Evolutionary conservation across 2,329 filamentous ascomycete species (phyloP), one percentile per base, ranked within the genome.

Genomic region (Beauveria caledonica): DNA sequence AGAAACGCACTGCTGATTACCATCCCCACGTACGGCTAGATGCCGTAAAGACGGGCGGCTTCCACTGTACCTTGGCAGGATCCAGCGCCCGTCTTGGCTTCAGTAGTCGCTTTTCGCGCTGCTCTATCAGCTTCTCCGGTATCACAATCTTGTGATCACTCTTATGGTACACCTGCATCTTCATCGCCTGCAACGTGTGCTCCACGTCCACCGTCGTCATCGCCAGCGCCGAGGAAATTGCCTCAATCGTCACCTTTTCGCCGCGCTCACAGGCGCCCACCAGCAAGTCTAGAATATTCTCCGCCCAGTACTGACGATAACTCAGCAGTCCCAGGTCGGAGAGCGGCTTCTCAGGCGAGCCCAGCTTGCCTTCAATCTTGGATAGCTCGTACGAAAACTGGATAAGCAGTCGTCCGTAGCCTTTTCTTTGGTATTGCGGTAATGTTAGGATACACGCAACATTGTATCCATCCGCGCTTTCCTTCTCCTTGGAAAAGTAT

Each of bases 401-500:
- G 68, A 99, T 99, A 61, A 99, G 82, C 13, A 99, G 80, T 62
- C 91, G 87, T 25, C 95, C 94, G 68, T 94, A 97, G 0, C 94
- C 94, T 70, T 95, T 94, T 25, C 94, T 86, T 74, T 99, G 94
- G 68, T 95, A 97, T 71, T 99, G 95, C 0, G 94, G 94, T 3
- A 99, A 80, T 0, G 94, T 99, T 62, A 99, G 79, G 71, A 99
- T 99, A 82, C 95, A 99, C 5, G 94, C 95, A 36, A 99, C 88
- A 70, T 99, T 99, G 81, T 97, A 99, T 33, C 90, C 91, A 68
- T 99, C 95, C 0, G 92, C 92, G 44, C 89, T 93, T 74, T 99
- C 94, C 67, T 99, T 99, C 73, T 99, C 94, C 72, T 99, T 99
- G 60, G 90, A 96, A 74, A 99, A 99, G 71, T 97, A 99, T n/a